Base-by-base conservation (phyloP, 805 yeast species). In the Hanseniaspora lindneri region DNA sequence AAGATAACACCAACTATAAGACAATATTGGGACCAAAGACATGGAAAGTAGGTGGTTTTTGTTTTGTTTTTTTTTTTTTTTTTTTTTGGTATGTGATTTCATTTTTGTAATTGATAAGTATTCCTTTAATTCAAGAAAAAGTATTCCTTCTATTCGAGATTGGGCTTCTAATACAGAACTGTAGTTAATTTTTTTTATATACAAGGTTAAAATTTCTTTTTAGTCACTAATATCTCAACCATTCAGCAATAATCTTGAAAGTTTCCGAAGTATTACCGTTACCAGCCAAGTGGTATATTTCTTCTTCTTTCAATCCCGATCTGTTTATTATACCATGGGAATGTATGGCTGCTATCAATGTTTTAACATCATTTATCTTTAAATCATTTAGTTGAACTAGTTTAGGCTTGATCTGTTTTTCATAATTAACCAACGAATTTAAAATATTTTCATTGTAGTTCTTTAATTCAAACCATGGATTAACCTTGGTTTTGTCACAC, bases 1-100 rank as follows among this genome's bases (percentile, higher is more conserved):
- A 75, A 66, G 14, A 67, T 78, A 1, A 76, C 80, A 41, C 70
- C 72, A 0, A 67, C 65, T 37, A 83, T 88, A 25, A 73, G 74
- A 32, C 65, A 63, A 25, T 64, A 70, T 2, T 83, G 94, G 92
- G 73, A 75, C 39, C 67, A 67, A 47, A 71, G 96, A 56, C 75
- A 66, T 11, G 8, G 29, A 27, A 27, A 27, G 29, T 11, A 27
- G 29, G 11, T 27, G 10, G 11, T 27, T 9, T 9, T 27, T 27
- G 29, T 27, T 9, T n/a, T 24, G 21, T 24, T 25, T n/a, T 25
- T 17, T 21, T 41, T 19, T 21, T 11, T 23, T 13, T 20, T 29
- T 29, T 29, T 29, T 11, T 3, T n/a, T n/a, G 25, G 6, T n/a
- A 5, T 16, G 16, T 27, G 11, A 27, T 8, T 8, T 27, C 11